Evolutionary conservation across 352 stramenopile species (phyloP).

Genomic region (Globisporangium spinosum): DNA sequence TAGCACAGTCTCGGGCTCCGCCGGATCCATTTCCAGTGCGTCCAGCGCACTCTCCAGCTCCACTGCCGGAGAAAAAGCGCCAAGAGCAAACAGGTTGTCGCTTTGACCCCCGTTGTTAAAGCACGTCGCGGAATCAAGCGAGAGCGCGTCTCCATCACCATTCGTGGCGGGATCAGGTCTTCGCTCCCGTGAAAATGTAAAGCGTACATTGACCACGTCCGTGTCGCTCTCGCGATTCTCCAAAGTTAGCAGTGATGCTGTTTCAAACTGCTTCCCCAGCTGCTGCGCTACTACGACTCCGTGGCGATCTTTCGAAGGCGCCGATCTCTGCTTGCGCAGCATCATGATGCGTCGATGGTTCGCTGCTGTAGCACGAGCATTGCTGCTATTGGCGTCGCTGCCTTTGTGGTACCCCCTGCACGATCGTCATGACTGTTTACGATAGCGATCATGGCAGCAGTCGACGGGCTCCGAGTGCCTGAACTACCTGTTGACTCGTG

Average conservation of each 20-base stretch:
- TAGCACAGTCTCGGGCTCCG: neutral
- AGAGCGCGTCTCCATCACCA: neutral
- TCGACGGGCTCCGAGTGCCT: slow-evolving; percentile 4
- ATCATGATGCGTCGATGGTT: slow-evolving; percentile 61
- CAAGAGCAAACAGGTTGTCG: slow-evolving; percentile 28
- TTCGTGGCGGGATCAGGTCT: neutral
- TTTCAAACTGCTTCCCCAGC: slow-evolving; percentile 7
- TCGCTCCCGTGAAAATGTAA: slow-evolving; percentile 46
- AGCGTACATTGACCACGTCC: slow-evolving; percentile 47
- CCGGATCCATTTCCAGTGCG: slow-evolving; percentile 8
- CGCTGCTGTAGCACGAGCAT: slow-evolving; percentile 28
- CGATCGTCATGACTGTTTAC: neutral
- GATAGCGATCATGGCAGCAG: neutral
- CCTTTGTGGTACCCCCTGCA: neutral
- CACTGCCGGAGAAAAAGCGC: slow-evolving; percentile 49
- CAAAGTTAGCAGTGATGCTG: neutral
- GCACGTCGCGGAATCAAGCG: neutral
- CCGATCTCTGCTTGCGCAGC: slow-evolving; percentile 37
- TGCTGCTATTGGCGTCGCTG: slow-evolving; percentile 3
- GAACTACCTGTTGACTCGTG: slow-evolving; percentile 11
- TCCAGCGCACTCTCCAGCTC: slow-evolving; percentile 51
- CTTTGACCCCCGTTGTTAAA: neutral
- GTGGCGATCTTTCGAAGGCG: neutral
- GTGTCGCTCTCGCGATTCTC: slow-evolving; percentile 23
- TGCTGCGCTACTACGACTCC: neutral